Conservation (phyloP, 768 basidiomycete genomes). For the Hygrocybe punicea region DNA sequence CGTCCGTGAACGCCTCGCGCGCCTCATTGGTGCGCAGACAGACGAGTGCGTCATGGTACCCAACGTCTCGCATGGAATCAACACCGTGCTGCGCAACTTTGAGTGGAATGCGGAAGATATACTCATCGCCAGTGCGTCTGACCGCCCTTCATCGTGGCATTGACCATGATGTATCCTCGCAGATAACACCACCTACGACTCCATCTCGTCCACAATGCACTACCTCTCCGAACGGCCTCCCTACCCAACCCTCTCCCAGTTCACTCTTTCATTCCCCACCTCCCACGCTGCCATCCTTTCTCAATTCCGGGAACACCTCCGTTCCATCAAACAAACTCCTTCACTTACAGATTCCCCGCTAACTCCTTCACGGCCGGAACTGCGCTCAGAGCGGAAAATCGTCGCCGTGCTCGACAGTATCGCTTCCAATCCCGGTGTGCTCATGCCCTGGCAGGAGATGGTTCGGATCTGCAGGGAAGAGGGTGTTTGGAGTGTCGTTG, state of each 20-base stretch:
- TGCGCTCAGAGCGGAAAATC: slow-evolving; percentile 37
- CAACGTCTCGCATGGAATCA: slow-evolving; percentile 57
- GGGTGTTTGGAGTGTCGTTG: slow-evolving; percentile 64
- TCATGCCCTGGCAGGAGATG: slow-evolving; percentile 76
- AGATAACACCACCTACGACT: slow-evolving; percentile 44
- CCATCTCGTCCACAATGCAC: slow-evolving; percentile 47
- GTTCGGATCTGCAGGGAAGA: slow-evolving; percentile 61
- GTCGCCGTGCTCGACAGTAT: slow-evolving; percentile 72
- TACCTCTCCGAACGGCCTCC: slow-evolving; percentile 53
- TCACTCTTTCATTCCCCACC: slow-evolving; percentile 49
- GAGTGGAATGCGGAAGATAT: slow-evolving; percentile 60
- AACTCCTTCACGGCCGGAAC: neutral
- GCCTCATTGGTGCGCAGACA: slow-evolving; percentile 43
- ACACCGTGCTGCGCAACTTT: slow-evolving; percentile 60
- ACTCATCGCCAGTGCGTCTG: slow-evolving; percentile 47
- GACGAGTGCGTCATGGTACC: slow-evolving; percentile 52
- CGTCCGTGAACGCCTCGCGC: slow-evolving; percentile 45
- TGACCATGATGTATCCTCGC: neutral
- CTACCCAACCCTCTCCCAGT: slow-evolving; percentile 43
- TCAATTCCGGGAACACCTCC: slow-evolving; percentile 19
- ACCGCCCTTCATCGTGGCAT: neutral
- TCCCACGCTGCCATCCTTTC: slow-evolving; percentile 45
- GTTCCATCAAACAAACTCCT: neutral
- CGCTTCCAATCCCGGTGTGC: slow-evolving; percentile 57
- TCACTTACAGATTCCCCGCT: too few species aligned